These are phyloP conservation scores for Russula vinacea DNA, from an alignment of 768 basidiomycete species.

Conservation along the genomic window DNA sequence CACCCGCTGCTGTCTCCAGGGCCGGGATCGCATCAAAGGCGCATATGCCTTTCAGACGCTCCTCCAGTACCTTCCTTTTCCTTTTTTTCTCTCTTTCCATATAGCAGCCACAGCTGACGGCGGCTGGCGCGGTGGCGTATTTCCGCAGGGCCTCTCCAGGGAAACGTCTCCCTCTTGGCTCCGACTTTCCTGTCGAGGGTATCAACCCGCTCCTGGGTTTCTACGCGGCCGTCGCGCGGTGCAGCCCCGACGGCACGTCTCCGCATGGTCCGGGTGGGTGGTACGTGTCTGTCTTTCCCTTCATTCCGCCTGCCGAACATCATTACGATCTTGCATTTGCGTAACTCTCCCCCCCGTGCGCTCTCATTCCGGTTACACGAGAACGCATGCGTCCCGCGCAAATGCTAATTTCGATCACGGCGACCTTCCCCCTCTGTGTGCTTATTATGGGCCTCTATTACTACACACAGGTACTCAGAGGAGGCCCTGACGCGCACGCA, in stretches of 20 bases:
- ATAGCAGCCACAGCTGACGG: background rate
- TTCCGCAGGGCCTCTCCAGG: conserved; percentile 46
- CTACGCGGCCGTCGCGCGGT: conserved; percentile 81
- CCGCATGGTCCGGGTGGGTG: conserved; percentile 85
- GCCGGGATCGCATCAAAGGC: conserved; percentile 74
- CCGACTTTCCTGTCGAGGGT: conserved; percentile 91
- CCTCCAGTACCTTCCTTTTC: conserved; percentile 57
- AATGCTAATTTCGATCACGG: background rate
- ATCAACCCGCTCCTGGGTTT: conserved; percentile 88
- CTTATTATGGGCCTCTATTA: background rate
- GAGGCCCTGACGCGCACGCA: conserved; percentile 77
- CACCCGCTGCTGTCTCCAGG: conserved; percentile 44
- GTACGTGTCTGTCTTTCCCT: conserved; percentile 42
- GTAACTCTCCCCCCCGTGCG: background rate
- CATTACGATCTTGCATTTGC: background rate
- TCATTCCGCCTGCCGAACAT: background rate
- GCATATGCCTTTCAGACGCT: conserved; percentile 89
- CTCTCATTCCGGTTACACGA: background rate
- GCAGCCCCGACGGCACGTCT: conserved; percentile 63
- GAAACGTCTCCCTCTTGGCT: conserved; percentile 74
- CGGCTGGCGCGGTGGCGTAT: background rate
- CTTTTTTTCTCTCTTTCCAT: background rate
- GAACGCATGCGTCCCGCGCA: background rate
- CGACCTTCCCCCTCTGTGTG: background rate
- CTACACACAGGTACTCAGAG: conserved; percentile 62